phyloP scores from a whole-genome alignment of 805 yeast genomes.

The Clavispora asparagi region DNA sequence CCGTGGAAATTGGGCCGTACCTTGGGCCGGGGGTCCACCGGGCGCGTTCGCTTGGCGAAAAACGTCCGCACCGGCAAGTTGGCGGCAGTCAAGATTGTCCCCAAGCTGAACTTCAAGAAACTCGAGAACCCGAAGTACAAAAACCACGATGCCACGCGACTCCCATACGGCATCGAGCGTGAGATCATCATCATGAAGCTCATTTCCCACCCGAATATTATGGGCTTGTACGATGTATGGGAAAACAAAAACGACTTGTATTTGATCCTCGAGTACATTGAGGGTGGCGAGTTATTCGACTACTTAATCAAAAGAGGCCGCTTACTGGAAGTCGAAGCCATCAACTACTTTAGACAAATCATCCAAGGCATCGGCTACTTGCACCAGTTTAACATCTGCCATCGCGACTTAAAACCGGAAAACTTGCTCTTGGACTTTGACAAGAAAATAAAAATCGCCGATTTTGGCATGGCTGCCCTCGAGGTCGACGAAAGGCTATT shows the following conservation, averaged over 20 bases:
- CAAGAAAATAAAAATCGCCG: slow-evolving; percentile 91
- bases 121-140: slow-evolving; percentile 42
- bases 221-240: slow-evolving; percentile 82
- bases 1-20: slow-evolving; percentile 98
- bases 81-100: slow-evolving; percentile 96
- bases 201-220: slow-evolving; percentile 70
- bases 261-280: slow-evolving; percentile 89
- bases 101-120: slow-evolving; percentile 65
- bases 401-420: slow-evolving; percentile 83
- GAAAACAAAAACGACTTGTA: slow-evolving; percentile 79
- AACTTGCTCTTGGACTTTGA: slow-evolving; percentile 74
- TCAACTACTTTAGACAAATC: slow-evolving; percentile 82
- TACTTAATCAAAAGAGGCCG: slow-evolving; percentile 84
- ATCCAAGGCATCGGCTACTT: slow-evolving; percentile 79
- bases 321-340: slow-evolving; percentile 84
- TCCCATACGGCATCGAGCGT: slow-evolving; percentile 82
- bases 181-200: slow-evolving; percentile 84
- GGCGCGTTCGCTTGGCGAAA: slow-evolving; percentile 88
- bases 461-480: slow-evolving; percentile 98
- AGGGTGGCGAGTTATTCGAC: slow-evolving; percentile 96
- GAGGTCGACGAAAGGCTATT: slow-evolving; percentile 76
- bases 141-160: slow-evolving; percentile 43
- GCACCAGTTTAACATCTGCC: slow-evolving; percentile 83
- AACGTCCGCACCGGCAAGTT: slow-evolving; percentile 78
- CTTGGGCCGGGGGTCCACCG: slow-evolving; percentile 94